Conservation (phyloP, 306 rosid genomes). For the Gleditsia sinensis region DNA sequence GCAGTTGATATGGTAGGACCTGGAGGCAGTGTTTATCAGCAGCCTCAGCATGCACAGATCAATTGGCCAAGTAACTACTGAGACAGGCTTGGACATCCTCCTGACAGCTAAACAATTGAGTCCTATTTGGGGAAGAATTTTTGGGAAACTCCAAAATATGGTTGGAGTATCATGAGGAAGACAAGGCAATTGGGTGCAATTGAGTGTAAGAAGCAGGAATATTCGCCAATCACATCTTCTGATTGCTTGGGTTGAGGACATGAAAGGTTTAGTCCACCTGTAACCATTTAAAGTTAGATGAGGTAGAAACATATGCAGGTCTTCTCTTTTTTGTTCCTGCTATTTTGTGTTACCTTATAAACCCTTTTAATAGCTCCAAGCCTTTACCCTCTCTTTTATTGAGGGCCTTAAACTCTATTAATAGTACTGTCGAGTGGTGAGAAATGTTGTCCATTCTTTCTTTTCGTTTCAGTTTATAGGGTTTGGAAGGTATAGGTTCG, state of each 20-base stretch:
- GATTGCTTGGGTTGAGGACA: conserved; percentile 77
- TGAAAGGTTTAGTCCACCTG: conserved; percentile 76
- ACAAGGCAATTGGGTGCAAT: conserved; percentile 49
- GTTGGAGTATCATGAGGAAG: conserved; percentile 60
- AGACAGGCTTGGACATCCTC: conserved; percentile 33
- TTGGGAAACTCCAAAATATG: conserved; percentile 56
- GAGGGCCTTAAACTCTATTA: conserved; percentile 49
- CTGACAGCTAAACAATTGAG: conserved; percentile 46
- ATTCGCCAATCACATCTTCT: conserved; percentile 60
- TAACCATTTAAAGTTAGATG: conserved; percentile 75
- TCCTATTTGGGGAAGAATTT: conserved; percentile 45
- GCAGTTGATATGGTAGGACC: conserved; percentile 94
- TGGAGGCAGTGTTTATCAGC: conserved; percentile 89
- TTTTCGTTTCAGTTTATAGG: conserved; percentile 63
- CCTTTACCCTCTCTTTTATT: conserved; percentile 44
- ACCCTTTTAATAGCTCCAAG: conserved; percentile 51
- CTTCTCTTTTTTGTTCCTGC: conserved; percentile 51
- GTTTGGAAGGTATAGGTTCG: conserved; percentile 81
- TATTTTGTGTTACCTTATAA: conserved; percentile 54
- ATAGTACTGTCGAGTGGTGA: conserved; percentile 70
- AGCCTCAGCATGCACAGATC: conserved; percentile 85
- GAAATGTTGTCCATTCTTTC: conserved; percentile 68
- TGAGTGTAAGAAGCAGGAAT: conserved; percentile 61
- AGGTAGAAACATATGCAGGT: conserved; percentile 67
- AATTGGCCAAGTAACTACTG: conserved; percentile 97